Evolutionary conservation across 2,329 filamentous ascomycete species (phyloP).

Genomic region (Neurospora crassa): DNA sequence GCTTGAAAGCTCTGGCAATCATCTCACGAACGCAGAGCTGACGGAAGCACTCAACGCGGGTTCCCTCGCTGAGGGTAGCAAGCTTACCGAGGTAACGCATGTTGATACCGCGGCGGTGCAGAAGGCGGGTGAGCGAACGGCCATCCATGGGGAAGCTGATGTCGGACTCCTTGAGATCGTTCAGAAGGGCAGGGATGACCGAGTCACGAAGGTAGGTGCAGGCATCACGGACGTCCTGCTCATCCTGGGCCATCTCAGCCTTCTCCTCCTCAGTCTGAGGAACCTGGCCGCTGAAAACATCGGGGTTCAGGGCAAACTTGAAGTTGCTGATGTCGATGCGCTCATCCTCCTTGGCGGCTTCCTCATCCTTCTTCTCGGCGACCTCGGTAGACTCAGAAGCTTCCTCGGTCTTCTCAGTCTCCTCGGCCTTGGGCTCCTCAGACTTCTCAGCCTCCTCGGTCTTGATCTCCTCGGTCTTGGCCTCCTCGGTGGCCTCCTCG

Average conservation of each 20-base stretch:
- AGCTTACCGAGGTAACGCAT: slow-evolving; percentile 88
- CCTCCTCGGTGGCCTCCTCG: slow-evolving; percentile 3
- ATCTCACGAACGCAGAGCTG: slow-evolving; percentile 82
- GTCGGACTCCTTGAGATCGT: slow-evolving; percentile 83
- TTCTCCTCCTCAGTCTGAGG: slow-evolving; percentile 90
- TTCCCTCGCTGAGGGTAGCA: slow-evolving; percentile 58
- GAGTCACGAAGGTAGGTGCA: slow-evolving; percentile 68
- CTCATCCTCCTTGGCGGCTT: slow-evolving; percentile 42
- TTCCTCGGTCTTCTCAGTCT: slow-evolving; percentile 22
- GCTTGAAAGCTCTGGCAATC: slow-evolving; percentile 92
- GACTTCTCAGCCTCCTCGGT: slow-evolving; percentile 21
- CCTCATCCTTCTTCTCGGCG: slow-evolving; percentile 6
- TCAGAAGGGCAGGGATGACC: slow-evolving; percentile 74
- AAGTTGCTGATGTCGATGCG: slow-evolving; percentile 82
- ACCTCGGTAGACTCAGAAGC: slow-evolving; percentile 20
- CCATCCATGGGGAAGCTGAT: slow-evolving; percentile 98
- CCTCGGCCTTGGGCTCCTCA: slow-evolving; percentile 20
- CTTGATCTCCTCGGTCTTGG: slow-evolving; percentile 23
- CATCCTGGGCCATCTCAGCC: slow-evolving; percentile 70
- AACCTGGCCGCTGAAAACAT: slow-evolving; percentile 86
- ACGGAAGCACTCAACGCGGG: slow-evolving; percentile 66
- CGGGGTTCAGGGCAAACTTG: slow-evolving; percentile 81
- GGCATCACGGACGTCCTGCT: slow-evolving; percentile 77
- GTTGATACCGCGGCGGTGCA: slow-evolving; percentile 97
- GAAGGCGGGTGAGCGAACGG: slow-evolving; percentile 73